Conservation (phyloP, 768 basidiomycete species). For the Suillus occidentalis region DNA sequence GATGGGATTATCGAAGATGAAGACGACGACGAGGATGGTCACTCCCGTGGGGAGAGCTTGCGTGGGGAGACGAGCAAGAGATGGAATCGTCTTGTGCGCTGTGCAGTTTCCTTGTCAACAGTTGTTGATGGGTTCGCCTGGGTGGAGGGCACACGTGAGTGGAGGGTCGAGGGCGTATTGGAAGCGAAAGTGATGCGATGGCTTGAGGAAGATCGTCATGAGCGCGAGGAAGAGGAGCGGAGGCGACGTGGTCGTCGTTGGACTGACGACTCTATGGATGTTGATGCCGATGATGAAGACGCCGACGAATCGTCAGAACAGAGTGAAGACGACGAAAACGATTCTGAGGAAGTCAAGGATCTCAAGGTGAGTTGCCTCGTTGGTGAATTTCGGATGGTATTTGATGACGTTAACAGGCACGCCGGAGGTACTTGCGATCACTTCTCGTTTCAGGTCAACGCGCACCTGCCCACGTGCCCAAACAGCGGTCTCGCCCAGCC, state of each 20-base stretch:
- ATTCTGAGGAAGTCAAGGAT: constrained; percentile 72
- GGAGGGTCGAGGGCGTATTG: constrained; percentile 64
- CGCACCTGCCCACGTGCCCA: constrained; percentile 26
- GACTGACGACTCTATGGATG: constrained; percentile 71
- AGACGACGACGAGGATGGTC: constrained; percentile 49
- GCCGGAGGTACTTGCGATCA: constrained; percentile 69
- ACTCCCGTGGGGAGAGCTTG: constrained; percentile 18
- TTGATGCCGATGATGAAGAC: constrained; percentile 56
- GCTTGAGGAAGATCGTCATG: constrained; percentile 68
- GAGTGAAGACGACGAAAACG: constrained; percentile 60
- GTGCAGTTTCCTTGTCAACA: constrained; percentile 64
- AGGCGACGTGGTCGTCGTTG: constrained; percentile 60
- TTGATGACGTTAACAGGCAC: constrained; percentile 47
- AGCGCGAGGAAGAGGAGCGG: constrained; percentile 66
- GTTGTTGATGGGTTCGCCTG: constrained; percentile 77
- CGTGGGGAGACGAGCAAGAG: constrained; percentile 47
- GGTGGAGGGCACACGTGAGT: constrained; percentile 57
- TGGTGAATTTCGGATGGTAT: constrained; percentile 9
- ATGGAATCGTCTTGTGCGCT: constrained; percentile 76
- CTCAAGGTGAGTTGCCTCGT: constrained; percentile 59
- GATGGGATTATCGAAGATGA: constrained; percentile 88
- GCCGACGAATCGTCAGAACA: constrained; percentile 46
- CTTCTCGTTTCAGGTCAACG: constrained; percentile 54
- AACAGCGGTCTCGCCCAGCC: constrained; percentile 30
- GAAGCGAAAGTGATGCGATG: constrained; percentile 68